A percentile compares a stretch with the other conserved stretches of the same genome.
phyloP scores from a whole-genome alignment of 352 stramenopile genomes.

The Phytopythium delawarense region DNA sequence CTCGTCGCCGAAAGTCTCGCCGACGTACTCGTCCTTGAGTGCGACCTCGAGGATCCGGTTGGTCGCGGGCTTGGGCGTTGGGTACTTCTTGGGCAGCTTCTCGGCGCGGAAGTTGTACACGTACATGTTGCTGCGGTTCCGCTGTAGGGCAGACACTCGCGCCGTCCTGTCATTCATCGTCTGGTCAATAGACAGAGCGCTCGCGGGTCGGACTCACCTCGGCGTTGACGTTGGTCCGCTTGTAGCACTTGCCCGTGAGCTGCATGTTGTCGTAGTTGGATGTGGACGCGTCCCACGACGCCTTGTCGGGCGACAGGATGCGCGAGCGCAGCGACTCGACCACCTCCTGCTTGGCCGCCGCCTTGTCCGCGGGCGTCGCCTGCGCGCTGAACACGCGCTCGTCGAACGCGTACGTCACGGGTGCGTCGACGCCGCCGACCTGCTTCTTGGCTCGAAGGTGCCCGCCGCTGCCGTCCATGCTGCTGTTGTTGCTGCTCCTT shows the following conservation, averaged over 20 bases:
- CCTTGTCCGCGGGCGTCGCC: slow-evolving; percentile 56
- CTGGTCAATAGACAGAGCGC: neutral
- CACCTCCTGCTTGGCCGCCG: slow-evolving; percentile 54
- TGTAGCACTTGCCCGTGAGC: slow-evolving; percentile 69
- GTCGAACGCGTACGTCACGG: slow-evolving; percentile 63
- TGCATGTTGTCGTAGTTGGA: slow-evolving; percentile 76
- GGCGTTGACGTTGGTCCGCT: slow-evolving; percentile 70
- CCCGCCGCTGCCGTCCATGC: neutral
- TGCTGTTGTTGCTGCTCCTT: neutral
- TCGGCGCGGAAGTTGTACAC: slow-evolving; percentile 84
- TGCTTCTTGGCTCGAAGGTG: slow-evolving; percentile 49
- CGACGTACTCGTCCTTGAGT: slow-evolving; percentile 53
- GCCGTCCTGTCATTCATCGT: neutral
- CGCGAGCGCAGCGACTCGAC: slow-evolving; percentile 56
- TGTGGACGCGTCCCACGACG: slow-evolving; percentile 56
- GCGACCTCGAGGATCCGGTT: slow-evolving; percentile 73
- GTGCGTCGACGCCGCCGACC: slow-evolving; percentile 54
- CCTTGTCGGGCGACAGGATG: slow-evolving; percentile 49
- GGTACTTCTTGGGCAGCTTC: slow-evolving; percentile 78
- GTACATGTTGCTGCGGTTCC: slow-evolving; percentile 78
- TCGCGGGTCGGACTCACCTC: slow-evolving; percentile 35
- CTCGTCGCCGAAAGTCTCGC: slow-evolving; percentile 64
- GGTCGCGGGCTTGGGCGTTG: slow-evolving; percentile 57
- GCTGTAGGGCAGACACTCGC: slow-evolving; percentile 19
- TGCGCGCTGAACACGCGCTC: slow-evolving; percentile 67